Percentiles rank a stretch among this genome's conserved stretches.
Conservation (phyloP, 176 grass and related monocot species). For the Cenchrus purpureus region DNA sequence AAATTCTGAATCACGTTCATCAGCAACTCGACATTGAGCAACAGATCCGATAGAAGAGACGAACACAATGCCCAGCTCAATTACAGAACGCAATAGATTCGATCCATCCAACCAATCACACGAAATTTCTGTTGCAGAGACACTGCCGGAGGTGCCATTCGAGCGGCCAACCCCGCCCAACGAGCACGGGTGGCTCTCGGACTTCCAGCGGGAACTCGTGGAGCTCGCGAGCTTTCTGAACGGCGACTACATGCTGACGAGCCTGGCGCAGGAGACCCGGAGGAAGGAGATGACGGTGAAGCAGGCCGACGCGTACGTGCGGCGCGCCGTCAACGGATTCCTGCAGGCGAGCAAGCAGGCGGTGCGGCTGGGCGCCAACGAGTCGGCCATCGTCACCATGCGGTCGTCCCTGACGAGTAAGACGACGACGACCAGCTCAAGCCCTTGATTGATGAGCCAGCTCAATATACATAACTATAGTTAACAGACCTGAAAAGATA, state of each 20-base stretch:
- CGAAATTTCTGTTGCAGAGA: conserved; percentile 44
- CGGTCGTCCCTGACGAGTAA: conserved; percentile 74
- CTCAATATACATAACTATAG: neutral
- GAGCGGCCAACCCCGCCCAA: conserved; percentile 50
- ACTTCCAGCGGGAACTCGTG: conserved; percentile 79
- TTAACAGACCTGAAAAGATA: neutral
- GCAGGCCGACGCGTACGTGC: conserved; percentile 68
- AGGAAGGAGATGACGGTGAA: conserved; percentile 77
- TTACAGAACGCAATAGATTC: neutral
- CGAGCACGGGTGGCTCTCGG: conserved; percentile 64
- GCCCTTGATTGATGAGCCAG: neutral
- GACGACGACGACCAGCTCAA: neutral
- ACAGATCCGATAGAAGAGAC: neutral
- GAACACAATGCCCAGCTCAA: neutral
- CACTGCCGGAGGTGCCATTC: conserved; percentile 61
- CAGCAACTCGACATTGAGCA: neutral
- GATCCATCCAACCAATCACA: neutral
- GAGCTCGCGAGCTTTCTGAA: conserved; percentile 74
- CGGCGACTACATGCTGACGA: conserved; percentile 80
- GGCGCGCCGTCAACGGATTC: conserved; percentile 60
- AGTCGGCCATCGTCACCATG: conserved; percentile 82
- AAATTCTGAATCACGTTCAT: neutral
- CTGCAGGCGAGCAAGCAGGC: conserved; percentile 75
- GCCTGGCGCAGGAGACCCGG: conserved; percentile 44
- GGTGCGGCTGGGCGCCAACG: conserved; percentile 57